Evolutionary conservation across 1,284 basidiomycete genomes (phyloP).

Genomic region (Trametes hirsuta): DNA sequence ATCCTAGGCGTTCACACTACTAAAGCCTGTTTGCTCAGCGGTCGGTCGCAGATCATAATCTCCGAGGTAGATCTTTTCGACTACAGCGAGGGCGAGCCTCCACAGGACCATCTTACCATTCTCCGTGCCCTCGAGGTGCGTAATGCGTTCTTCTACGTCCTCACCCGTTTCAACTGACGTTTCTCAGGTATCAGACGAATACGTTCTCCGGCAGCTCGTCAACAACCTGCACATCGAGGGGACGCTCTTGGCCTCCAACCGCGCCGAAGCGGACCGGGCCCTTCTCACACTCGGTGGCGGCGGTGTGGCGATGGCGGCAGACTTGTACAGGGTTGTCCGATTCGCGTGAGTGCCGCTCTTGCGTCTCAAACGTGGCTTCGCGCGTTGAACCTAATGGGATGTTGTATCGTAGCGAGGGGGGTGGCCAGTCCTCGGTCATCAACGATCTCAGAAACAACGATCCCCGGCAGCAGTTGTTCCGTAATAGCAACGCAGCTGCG

Average conservation of each 20-base stretch:
- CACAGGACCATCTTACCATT: conserved; percentile 66
- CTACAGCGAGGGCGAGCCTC: conserved; percentile 70
- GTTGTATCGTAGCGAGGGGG: conserved; percentile 56
- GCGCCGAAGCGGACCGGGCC: conserved; percentile 60
- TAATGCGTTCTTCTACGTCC: conserved; percentile 6
- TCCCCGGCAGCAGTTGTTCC: conserved; percentile 53
- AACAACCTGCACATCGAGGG: conserved; percentile 77
- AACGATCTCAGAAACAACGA: conserved; percentile 43
- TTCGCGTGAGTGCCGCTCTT: conserved; percentile 52
- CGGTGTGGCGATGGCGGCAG: conserved; percentile 62
- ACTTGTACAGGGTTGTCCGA: conserved; percentile 61
- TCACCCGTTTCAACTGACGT: neutral
- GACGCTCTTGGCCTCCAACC: conserved; percentile 64
- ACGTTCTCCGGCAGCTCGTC: conserved; percentile 83
- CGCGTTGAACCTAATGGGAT: neutral
- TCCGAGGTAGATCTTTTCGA: conserved; percentile 78
- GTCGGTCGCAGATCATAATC: conserved; percentile 61
- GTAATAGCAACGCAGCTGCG: conserved; percentile 37
- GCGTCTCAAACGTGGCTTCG: neutral
- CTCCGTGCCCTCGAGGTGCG: conserved; percentile 84
- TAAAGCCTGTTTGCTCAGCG: conserved; percentile 30
- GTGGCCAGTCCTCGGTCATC: conserved; percentile 50
- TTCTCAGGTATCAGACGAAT: conserved; percentile 71
- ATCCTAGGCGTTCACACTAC: neutral
- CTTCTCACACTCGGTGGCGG: conserved; percentile 50